Evolutionary conservation across 2,329 filamentous ascomycete species (phyloP).

Genomic region (Rutstroemia sp.): DNA sequence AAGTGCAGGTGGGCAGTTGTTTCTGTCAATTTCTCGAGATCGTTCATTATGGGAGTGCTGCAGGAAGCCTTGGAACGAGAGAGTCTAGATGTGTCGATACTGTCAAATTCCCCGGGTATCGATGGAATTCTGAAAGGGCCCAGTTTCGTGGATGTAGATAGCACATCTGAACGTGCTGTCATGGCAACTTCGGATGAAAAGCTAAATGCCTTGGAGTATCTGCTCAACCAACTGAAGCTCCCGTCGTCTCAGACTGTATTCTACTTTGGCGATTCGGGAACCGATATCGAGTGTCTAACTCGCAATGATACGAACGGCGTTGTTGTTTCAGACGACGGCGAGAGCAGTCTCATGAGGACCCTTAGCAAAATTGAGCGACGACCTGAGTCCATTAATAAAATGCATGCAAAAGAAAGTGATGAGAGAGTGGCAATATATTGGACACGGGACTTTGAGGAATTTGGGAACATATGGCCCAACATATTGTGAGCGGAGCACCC

Average conservation of each 20-base stretch:
- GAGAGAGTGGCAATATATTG: neutral
- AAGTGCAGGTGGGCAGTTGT: conserved; percentile 19
- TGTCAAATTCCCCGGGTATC: conserved; percentile 17
- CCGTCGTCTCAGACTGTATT: conserved; percentile 8
- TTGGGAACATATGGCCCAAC: neutral
- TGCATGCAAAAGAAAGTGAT: neutral
- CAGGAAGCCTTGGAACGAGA: neutral
- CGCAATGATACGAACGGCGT: conserved; percentile 18
- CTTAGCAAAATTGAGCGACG: neutral
- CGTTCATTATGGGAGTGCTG: conserved; percentile 22
- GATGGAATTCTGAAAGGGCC: conserved; percentile 16
- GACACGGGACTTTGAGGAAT: neutral
- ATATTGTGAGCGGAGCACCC: no score
- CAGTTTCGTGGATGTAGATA: neutral
- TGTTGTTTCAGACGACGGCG: conserved; percentile 17
- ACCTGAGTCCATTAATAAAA: neutral
- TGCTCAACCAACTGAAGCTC: conserved; percentile 10
- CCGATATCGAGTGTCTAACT: conserved; percentile 27
- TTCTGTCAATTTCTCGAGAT: conserved; percentile 22
- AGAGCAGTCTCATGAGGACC: conserved; percentile 15
- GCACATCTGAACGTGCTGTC: conserved; percentile 1
- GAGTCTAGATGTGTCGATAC: conserved; percentile 8
- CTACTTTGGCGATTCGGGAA: conserved; percentile 28
- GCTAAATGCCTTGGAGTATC: conserved; percentile 15
- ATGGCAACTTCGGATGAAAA: conserved; percentile 23